A percentile compares a stretch with the other conserved stretches of the same genome.
Conservation (phyloP, 148 eudicot species). For the Chenopodium quinoa region DNA sequence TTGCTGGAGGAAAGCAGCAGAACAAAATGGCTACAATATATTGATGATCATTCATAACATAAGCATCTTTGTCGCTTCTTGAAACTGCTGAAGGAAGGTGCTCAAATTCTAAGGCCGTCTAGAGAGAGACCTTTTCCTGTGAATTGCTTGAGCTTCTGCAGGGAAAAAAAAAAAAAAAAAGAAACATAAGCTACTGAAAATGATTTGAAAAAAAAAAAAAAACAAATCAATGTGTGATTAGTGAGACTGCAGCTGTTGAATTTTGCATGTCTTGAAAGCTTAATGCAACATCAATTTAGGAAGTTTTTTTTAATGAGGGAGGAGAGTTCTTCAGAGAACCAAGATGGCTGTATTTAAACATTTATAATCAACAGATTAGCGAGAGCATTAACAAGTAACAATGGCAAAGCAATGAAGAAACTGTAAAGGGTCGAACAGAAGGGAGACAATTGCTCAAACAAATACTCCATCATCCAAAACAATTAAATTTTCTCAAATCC, state of each 20-base stretch:
- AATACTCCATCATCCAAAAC: not conserved
- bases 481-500: no score
- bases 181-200: no score
- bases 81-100: not conserved
- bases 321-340: not conserved
- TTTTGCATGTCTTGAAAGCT: not conserved
- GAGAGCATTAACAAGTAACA: not conserved
- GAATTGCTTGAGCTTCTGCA: constrained; percentile 65
- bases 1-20: constrained; percentile 3
- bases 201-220: no score
- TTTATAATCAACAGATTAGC: not conserved
- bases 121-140: constrained; percentile 44
- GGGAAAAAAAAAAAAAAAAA: not conserved
- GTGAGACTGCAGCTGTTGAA: no score
- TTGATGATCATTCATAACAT: not conserved
- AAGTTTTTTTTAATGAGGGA: no score
- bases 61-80: constrained; percentile 14
- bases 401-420: not conserved
- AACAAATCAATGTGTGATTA: no score
- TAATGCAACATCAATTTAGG: no score
- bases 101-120: constrained; percentile 37
- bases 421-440: not conserved
- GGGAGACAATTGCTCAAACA: not conserved
- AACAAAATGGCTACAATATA: constrained; percentile 5
- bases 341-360: not conserved